Percentiles rank a stretch among this genome's conserved stretches.
These are phyloP conservation scores for Coemansia sp. DNA, from an alignment of 371 early-diverging fungal species.

Conservation along the genomic window DNA sequence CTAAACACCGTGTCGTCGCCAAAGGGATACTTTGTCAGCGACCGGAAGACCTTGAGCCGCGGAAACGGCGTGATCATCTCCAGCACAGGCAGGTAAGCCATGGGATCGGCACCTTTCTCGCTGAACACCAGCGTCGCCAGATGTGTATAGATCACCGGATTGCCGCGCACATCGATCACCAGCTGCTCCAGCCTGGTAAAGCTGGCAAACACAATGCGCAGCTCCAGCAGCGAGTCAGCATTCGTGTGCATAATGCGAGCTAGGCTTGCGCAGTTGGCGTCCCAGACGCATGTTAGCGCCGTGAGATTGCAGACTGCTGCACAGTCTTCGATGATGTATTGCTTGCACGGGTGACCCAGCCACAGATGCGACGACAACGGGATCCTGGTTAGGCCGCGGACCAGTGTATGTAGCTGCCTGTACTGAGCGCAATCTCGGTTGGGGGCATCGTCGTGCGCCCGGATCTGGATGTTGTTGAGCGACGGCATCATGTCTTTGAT, in stretches of 20 bases:
- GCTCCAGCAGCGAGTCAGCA: not conserved
- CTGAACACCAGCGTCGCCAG: not conserved
- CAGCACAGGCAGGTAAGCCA: too few relatives aligned
- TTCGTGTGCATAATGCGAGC: not conserved
- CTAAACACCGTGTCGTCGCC: conserved; percentile 4
- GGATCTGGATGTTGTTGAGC: not conserved
- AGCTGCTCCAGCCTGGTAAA: not conserved
- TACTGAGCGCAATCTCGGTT: not conserved
- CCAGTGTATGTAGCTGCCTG: not conserved
- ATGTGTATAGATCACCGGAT: conserved; percentile 3
- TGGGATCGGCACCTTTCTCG: not conserved
- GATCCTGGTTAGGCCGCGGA: not conserved
- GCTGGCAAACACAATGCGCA: not conserved
- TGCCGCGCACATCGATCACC: conserved; percentile 2
- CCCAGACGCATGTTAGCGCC: conserved; percentile 3
- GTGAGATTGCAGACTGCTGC: not conserved
- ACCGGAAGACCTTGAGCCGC: not conserved
- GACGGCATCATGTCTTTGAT: conserved; percentile 5
- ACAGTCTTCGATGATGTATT: conserved; percentile 2
- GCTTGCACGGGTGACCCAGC: not conserved
- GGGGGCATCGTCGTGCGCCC: not conserved
- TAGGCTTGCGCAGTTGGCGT: not conserved
- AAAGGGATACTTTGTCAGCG: conserved; percentile 1
- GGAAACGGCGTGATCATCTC: not conserved
- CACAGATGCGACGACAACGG: not conserved